Percentiles rank a stretch among this genome's conserved stretches.
phyloP scores from a whole-genome alignment of 2,329 filamentous ascomycete genomes.

The Stagonosporopsis tanaceti region DNA sequence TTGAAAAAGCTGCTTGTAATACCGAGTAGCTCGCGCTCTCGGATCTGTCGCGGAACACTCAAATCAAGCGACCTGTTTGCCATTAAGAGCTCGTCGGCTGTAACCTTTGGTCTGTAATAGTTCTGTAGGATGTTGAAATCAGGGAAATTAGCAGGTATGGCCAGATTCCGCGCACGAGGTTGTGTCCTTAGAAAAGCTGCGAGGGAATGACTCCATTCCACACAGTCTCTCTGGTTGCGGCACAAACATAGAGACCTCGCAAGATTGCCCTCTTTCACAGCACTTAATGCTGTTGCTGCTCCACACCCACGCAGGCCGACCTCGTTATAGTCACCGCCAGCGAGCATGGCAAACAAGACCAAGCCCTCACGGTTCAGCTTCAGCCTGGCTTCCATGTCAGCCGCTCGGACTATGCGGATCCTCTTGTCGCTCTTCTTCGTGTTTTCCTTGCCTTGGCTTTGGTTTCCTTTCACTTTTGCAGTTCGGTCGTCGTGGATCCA shows the following conservation, averaged over 20 bases:
- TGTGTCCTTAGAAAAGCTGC: conserved; percentile 16
- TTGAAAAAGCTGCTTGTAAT: conserved; percentile 50
- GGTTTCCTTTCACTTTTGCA: conserved; percentile 32
- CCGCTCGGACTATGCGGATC: conserved; percentile 44
- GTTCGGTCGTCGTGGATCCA: conserved; percentile 50
- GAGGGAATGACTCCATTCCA: conserved; percentile 39
- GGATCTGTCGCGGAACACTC: conserved; percentile 40
- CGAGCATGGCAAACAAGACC: conserved; percentile 52
- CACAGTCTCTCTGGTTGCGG: conserved; percentile 29
- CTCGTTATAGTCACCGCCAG: conserved; percentile 53
- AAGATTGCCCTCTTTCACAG: conserved; percentile 36
- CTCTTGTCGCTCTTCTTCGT: conserved; percentile 42
- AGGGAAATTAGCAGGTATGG: conserved; percentile 31
- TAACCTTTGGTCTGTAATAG: conserved; percentile 50
- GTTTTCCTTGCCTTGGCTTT: conserved; percentile 36
- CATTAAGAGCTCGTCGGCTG: conserved; percentile 39
- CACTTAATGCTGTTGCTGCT: conserved; percentile 35
- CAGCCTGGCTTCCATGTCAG: conserved; percentile 35
- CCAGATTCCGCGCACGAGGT: conserved; percentile 4
- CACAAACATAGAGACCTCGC: conserved; percentile 40
- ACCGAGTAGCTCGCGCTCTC: conserved; percentile 46
- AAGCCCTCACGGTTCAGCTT: conserved; percentile 48
- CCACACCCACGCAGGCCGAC: conserved; percentile 51
- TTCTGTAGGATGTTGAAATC: conserved; percentile 42
- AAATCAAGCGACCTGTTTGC: conserved; percentile 38